phyloP scores from a whole-genome alignment of 169 alveolate genomes.

The Eimeria sp. region DNA sequence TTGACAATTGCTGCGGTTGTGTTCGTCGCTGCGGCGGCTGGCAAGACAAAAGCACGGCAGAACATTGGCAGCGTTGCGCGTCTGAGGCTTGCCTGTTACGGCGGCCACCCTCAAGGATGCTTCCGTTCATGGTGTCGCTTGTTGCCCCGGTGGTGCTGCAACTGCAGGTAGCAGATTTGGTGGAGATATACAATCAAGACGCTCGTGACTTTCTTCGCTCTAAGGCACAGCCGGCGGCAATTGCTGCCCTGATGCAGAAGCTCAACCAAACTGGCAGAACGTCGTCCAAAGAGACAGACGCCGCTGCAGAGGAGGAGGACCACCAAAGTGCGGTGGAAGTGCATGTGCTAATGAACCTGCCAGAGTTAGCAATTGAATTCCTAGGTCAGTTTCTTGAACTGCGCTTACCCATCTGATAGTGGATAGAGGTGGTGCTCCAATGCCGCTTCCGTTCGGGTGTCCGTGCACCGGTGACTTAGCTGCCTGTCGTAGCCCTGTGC shows the following conservation, averaged over 20 bases:
- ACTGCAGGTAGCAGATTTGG: slow-evolving; percentile 39
- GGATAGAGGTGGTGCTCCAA: neutral
- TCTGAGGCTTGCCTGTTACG: neutral
- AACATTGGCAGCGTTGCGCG: neutral
- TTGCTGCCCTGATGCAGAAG: slow-evolving; percentile 53
- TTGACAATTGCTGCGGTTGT: neutral
- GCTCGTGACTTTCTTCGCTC: slow-evolving; percentile 65
- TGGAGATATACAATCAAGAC: slow-evolving; percentile 64
- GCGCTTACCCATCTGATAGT: neutral
- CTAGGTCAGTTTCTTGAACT: slow-evolving; percentile 86
- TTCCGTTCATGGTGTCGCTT: neutral
- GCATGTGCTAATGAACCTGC: slow-evolving; percentile 95
- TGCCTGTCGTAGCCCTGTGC: neutral
- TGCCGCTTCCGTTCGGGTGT: neutral
- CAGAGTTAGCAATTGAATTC: slow-evolving; percentile 93
- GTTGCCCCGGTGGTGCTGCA: neutral
- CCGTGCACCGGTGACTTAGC: neutral
- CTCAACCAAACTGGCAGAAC: neutral
- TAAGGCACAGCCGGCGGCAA: slow-evolving; percentile 35
- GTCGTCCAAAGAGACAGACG: neutral
- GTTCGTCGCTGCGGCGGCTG: neutral
- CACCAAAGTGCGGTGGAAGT: slow-evolving; percentile 84
- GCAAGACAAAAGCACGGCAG: neutral
- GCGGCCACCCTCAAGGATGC: neutral
- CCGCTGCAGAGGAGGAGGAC: neutral